Percentiles rank a stretch among this genome's conserved stretches.
Evolutionary conservation across 768 basidiomycete species (phyloP).

Genomic region (Mycena galopus): DNA sequence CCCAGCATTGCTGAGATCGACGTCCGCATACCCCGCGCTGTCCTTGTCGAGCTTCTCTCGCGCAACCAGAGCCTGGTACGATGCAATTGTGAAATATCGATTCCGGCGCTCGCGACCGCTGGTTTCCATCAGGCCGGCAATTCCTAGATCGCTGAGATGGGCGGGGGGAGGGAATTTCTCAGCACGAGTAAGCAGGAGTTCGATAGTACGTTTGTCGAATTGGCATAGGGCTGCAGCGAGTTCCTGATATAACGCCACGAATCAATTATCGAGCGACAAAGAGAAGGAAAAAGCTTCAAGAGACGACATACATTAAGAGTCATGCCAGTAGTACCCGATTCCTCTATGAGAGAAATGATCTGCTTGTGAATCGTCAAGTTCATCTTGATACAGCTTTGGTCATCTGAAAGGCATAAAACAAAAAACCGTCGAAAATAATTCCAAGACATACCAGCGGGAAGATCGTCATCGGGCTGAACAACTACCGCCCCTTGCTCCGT

Average conservation of each 20-base stretch:
- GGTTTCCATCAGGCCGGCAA: slow-evolving; percentile 83
- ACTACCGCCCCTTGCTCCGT: slow-evolving; percentile 48
- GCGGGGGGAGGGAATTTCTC: slow-evolving; percentile 73
- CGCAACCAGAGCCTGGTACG: slow-evolving; percentile 73
- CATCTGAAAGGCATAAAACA: slow-evolving; percentile 39
- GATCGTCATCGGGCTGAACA: slow-evolving; percentile 51
- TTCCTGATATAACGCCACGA: slow-evolving; percentile 61
- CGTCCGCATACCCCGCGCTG: slow-evolving; percentile 55
- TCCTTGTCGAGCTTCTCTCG: slow-evolving; percentile 74
- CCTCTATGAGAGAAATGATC: slow-evolving; percentile 79
- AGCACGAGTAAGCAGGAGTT: slow-evolving; percentile 81
- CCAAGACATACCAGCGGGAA: slow-evolving; percentile 46
- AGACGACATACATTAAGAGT: slow-evolving; percentile 70
- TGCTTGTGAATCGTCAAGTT: slow-evolving; percentile 84
- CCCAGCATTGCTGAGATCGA: slow-evolving; percentile 65
- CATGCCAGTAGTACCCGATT: slow-evolving; percentile 76
- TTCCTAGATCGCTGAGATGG: slow-evolving; percentile 79
- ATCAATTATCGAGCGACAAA: slow-evolving; percentile 15
- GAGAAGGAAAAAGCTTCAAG: not conserved
- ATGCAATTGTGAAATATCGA: slow-evolving; percentile 82
- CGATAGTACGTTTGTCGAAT: slow-evolving; percentile 87
- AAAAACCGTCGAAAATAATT: not conserved
- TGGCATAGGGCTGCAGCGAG: slow-evolving; percentile 70
- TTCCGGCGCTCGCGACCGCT: slow-evolving; percentile 89
- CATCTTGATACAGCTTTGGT: slow-evolving; percentile 60